A percentile compares a stretch with the other conserved stretches of the same genome.
Evolutionary conservation across 768 basidiomycete species (phyloP).

Genomic region (Podaxis rugospora): DNA sequence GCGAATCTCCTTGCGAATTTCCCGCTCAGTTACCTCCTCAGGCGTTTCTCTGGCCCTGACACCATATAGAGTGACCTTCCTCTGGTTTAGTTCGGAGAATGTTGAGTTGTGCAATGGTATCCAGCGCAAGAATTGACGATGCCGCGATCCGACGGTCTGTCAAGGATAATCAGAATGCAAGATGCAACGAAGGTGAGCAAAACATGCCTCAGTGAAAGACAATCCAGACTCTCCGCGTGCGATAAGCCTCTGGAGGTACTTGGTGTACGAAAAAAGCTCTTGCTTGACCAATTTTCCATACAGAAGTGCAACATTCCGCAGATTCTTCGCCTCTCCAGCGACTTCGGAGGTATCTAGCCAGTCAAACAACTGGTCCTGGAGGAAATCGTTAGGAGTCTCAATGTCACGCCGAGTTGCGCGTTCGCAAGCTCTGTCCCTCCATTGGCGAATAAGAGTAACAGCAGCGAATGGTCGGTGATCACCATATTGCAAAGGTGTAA

Average conservation of each 20-base stretch:
- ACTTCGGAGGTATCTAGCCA: conserved; percentile 73
- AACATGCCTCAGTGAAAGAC: conserved; percentile 45
- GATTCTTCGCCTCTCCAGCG: conserved; percentile 50
- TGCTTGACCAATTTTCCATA: conserved; percentile 69
- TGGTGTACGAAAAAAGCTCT: conserved; percentile 70
- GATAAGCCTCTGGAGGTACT: conserved; percentile 77
- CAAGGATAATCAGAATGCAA: background rate
- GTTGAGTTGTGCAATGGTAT: conserved; percentile 65
- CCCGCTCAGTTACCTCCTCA: conserved; percentile 65
- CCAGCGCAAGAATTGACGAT: conserved; percentile 65
- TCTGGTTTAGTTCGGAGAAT: conserved; percentile 59
- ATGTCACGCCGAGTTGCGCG: conserved; percentile 60
- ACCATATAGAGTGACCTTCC: conserved; percentile 68
- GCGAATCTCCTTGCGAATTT: conserved; percentile 69
- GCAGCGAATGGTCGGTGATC: conserved; percentile 78
- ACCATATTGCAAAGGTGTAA: conserved; percentile 77
- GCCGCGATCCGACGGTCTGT: conserved; percentile 51
- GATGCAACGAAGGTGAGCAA: background rate
- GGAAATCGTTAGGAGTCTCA: conserved; percentile 53
- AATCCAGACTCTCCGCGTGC: conserved; percentile 71
- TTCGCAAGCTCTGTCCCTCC: conserved; percentile 57
- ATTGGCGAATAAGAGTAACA: conserved; percentile 59
- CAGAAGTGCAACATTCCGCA: conserved; percentile 58
- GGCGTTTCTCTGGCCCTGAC: conserved; percentile 63
- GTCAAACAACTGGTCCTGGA: conserved; percentile 76